Percentiles rank a stretch among this genome's conserved stretches.
phyloP scores from a whole-genome alignment of 257 asterid species.

The Nemophila menziesii region DNA sequence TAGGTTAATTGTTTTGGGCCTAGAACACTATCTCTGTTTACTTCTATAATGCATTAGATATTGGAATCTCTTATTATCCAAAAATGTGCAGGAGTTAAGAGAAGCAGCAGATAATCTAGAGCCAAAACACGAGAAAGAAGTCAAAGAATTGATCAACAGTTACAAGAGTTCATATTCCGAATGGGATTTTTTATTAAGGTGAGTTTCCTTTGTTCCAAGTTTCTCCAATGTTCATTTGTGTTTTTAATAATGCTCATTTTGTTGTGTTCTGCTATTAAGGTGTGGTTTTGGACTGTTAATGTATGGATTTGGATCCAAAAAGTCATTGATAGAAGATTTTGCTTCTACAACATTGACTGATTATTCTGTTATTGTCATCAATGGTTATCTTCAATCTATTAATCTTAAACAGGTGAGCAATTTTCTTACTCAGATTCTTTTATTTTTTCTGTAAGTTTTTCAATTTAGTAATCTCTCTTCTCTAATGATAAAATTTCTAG shows the following conservation, averaged over 20 bases:
- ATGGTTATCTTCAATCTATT: slow-evolving; percentile 83
- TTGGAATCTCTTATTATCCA: neutral
- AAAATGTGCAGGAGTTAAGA: slow-evolving; percentile 51
- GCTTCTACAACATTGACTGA: slow-evolving; percentile 66
- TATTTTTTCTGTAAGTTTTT: neutral
- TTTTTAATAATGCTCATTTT: neutral
- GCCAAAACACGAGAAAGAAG: slow-evolving; percentile 78
- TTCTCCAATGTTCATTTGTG: neutral
- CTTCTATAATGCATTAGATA: too few species aligned
- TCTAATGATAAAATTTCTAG: slow-evolving; percentile 35
- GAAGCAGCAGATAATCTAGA: slow-evolving; percentile 50
- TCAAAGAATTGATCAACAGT: slow-evolving; percentile 31
- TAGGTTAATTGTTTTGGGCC: neutral
- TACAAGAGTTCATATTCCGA: slow-evolving; percentile 48
- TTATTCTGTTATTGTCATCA: slow-evolving; percentile 65
- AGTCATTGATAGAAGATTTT: slow-evolving; percentile 69
- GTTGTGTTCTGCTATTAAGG: slow-evolving; percentile 19
- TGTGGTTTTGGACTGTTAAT: slow-evolving; percentile 76
- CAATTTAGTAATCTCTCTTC: slow-evolving; percentile 11
- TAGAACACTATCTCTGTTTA: too few species aligned
- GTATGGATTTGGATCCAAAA: slow-evolving; percentile 96
- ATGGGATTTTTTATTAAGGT: slow-evolving; percentile 66
- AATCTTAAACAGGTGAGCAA: slow-evolving; percentile 66
- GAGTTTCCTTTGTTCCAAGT: neutral
- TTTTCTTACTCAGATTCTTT: neutral